Evolutionary conservation across 2,329 filamentous ascomycete species (phyloP), one percentile per base, ranked within the genome.

Genomic region (Trichoderma aggressivum): DNA sequence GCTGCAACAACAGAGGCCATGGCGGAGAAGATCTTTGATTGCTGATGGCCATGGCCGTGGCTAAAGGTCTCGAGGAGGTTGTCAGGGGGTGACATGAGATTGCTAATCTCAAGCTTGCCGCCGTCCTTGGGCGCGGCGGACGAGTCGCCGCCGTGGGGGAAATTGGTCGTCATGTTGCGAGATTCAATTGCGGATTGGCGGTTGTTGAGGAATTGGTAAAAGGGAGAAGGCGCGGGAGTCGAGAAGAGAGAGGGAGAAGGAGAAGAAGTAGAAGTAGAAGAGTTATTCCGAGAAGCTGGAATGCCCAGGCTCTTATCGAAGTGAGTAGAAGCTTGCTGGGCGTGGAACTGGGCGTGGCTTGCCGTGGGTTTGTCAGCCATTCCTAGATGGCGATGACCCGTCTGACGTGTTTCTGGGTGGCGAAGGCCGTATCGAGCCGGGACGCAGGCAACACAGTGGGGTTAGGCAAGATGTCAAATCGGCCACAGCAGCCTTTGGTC

Each of bases 31-130:
- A 47, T 71, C 50, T 70, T 72, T 59, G 50, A 43, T 34, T 39
- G 47, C 11, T 39, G 50, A 18, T 10, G 63, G 50, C 50, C 63
- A 16, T 66, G 71, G 21, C 62, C 53, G 14, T 50, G 59, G 60
- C 75, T 79, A 77, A 89, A 90, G 75, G 79, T 87, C 73, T 90
- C 88, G 62, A 83, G 84, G 39, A 83, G 78, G n/a, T 82, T 82
- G 47, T 90, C 88, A 26, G 88, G 88, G 36, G 89, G 89, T 26
- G 89, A 90, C 85, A 90, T 89, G 71, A 90, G 81, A 72, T 82
- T 89, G 81, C 79, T 85, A 74, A 87, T 86, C 73, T 85, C 82
- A 67, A 85, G 75, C 74, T 85, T 86, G 77, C 82, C 85, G 5
- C 74, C 36, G 26, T 74, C 74, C 64, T 75, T 74, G 50, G 26